Base-by-base conservation (phyloP, 305 asterid genomes). In the Rubia tinctorum region DNA sequence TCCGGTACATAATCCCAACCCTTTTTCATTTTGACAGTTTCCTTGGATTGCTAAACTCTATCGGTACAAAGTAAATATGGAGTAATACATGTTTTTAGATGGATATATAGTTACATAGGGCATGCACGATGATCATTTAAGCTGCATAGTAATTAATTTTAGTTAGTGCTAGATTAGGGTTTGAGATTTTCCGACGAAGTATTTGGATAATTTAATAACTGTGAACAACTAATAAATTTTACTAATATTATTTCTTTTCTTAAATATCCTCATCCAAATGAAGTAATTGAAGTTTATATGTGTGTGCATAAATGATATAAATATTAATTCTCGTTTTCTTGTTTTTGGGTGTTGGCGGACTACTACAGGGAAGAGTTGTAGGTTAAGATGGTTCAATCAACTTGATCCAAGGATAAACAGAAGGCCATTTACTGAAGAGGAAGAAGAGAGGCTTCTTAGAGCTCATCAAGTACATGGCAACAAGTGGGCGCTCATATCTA, bases 381-480 rank as follows among this genome's bases (percentile, higher is more conserved):
- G 98, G 84, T 85, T 93, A 73, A 89, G 98, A 79, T 93, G 98
- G 98, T 93, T 93, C 76, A 93, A 93, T 53, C 98, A 93, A 73
- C 89, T 93, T 4, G 98, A 93, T 81, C 98, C 98, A 69, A 87
- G 98, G 82, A 93, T 93, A 69, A 91, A 93, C 72, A 73, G 98
- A 80, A 84, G 89, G 82, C 97, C 98, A 63, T 91, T 93, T 75
- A 82, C 91, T 47, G 98, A 93, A 63, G 96, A 89, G 63, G 98
- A 93, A 78, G 98, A 91, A 78, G 92, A 84, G 67, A 89, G 86
- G 79, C 89, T 93, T n/a, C 82, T 93, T 13, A 86, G 88, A 72
- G 98, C 95, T 71, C 98, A 93, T 71, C 73, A 91, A 69, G 74
- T 91, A 20, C 96, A 93, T 77, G 98, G 98, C 3, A 93, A 93